phyloP scores from a whole-genome alignment of 2,329 filamentous ascomycete species.

The Arthrobotrys entomopaga region DNA sequence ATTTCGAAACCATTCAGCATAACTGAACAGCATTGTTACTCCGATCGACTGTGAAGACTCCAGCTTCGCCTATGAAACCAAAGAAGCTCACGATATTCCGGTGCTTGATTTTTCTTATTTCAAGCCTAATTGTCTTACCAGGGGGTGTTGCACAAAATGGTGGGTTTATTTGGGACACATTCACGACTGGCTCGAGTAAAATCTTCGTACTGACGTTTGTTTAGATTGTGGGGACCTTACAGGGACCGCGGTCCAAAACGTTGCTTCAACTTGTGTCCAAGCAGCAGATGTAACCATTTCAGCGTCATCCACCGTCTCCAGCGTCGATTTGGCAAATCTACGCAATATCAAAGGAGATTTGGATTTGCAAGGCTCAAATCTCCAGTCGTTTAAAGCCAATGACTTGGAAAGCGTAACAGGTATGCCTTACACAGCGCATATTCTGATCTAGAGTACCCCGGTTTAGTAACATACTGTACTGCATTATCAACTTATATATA shows the following conservation, averaged over 20 bases:
- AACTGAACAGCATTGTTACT: too few relatives aligned
- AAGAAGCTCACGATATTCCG: too few relatives aligned
- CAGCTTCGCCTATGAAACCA: too few relatives aligned
- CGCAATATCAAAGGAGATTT: conserved; percentile 19
- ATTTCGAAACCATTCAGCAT: too few relatives aligned
- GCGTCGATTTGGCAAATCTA: conserved; percentile 14
- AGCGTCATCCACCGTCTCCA: not conserved
- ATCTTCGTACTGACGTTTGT: conserved; percentile 56
- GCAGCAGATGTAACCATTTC: conserved; percentile 24
- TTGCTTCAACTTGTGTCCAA: not conserved
- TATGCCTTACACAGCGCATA: not conserved
- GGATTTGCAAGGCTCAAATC: conserved; percentile 8
- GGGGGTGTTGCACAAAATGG: too few relatives aligned
- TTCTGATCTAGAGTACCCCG: not conserved
- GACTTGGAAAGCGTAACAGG: conserved; percentile 21
- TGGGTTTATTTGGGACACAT: too few relatives aligned
- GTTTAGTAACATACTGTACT: not conserved
- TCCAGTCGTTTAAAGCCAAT: conserved; percentile 10
- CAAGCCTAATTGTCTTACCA: too few relatives aligned
- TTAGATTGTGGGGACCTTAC: conserved; percentile 34
- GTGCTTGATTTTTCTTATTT: too few relatives aligned
- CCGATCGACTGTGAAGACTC: too few relatives aligned
- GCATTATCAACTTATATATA: not conserved
- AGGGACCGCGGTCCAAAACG: not conserved
- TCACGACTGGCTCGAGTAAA: too few relatives aligned